Evolutionary conservation across 139 green algal species (phyloP).

Genomic region (Picochlorum costavermella): DNA sequence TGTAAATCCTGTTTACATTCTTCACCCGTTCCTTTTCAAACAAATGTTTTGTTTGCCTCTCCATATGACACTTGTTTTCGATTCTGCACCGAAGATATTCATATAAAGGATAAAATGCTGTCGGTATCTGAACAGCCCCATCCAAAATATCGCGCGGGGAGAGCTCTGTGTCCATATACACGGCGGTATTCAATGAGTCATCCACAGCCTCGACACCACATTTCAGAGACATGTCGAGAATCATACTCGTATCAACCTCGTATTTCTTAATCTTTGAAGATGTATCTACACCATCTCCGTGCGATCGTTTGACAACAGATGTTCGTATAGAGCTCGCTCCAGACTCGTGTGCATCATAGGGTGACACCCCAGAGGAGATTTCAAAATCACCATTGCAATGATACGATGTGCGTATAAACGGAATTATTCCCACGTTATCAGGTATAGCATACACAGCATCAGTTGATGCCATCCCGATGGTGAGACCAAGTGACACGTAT

Average conservation of each 20-base stretch:
- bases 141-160: slow-evolving; percentile 25
- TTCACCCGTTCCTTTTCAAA: no score
- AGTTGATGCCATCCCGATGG: background rate
- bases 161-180: slow-evolving; percentile 20
- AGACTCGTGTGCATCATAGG: background rate
- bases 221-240: background rate
- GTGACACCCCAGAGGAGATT: slow-evolving; percentile 1
- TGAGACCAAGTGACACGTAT: slow-evolving; percentile 12
- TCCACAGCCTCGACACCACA: slow-evolving; percentile 16
- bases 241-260: background rate
- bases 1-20: no score
- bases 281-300: background rate
- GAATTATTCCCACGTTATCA: background rate
- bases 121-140: slow-evolving; percentile 17
- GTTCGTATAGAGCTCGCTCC: background rate
- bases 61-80: no score
- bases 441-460: slow-evolving; percentile 8
- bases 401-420: background rate
- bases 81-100: background rate
- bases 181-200: slow-evolving; percentile 9
- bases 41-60: no score
- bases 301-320: background rate
- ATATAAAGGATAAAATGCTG: slow-evolving; percentile 29
- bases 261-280: background rate
- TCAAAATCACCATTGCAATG: background rate